Evolutionary conservation across 257 asterid species (phyloP), one percentile per base, ranked within the genome.

Genomic region (Primulina tabacum): DNA sequence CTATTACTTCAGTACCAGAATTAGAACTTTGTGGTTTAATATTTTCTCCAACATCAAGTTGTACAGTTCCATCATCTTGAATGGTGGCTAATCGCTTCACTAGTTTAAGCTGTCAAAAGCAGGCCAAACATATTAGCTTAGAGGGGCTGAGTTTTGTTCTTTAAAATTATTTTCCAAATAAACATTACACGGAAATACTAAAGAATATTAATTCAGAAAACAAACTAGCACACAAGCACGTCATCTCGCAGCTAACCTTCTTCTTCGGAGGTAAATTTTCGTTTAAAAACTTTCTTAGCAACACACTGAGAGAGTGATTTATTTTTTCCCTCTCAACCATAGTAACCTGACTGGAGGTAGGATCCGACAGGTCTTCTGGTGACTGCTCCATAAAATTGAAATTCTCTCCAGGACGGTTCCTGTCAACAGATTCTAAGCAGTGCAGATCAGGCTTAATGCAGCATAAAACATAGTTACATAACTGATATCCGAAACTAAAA

Each of bases 21-120:
- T 86, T 80, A 57, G 84, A 79, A 69, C 65, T 60, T 52, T 70
- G 84, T 4, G 86, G 85, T 74, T 81, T 82, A 30, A 85, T 69
- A 58, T 83, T 86, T 47, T 80, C 89, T 5, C 92, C 96, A 69
- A 89, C 89, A 40, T 89, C 96, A 73, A 91, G 82, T 71, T 81
- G 83, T 55, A 91, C 95, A 2, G 96, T 89, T 26, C 97, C 97
- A 65, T 91, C 91, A 16, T 78, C 83, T 84, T 84, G 84, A 78
- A 87, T 73, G 74, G 82, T 76, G 75, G 91, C 93, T 68, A 82
- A 34, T 73, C 81, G 79, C 4, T 74, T 81, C 82, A 91, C 75
- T 83, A 77, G 78, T 73, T 87, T 91, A 56, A 85, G 90, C 96
- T 91, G 82, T 35, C 73, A 82, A 60, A 75, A 29, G 33, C 56